Conservation (phyloP, 2,329 filamentous ascomycete genomes). For the Xylariaceae sp. region DNA sequence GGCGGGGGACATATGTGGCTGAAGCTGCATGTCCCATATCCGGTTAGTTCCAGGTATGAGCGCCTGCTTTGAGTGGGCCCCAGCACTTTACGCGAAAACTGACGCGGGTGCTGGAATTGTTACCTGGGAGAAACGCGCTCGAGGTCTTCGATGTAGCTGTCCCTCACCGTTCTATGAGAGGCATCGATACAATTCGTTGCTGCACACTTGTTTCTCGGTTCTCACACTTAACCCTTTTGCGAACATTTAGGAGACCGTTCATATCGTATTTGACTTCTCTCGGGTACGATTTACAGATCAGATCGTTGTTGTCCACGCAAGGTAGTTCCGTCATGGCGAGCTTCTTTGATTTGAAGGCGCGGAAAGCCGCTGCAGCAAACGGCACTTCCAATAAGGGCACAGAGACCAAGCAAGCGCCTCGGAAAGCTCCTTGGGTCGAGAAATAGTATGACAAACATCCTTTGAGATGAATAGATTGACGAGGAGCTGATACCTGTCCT, state of each 20-base stretch:
- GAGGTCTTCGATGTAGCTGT: not conserved
- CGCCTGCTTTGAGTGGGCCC: not conserved
- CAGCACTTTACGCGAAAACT: constrained; percentile 19
- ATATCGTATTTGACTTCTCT: too few relatives aligned
- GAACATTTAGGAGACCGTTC: too few relatives aligned
- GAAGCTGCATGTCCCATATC: constrained; percentile 2
- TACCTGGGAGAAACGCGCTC: constrained; percentile 4
- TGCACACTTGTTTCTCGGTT: too few relatives aligned
- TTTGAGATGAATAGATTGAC: constrained; percentile 20
- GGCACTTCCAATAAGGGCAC: constrained; percentile 61
- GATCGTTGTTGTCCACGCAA: not conserved
- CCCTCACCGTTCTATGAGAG: too few relatives aligned
- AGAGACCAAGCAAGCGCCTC: constrained; percentile 60
- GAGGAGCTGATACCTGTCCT: constrained; percentile 27
- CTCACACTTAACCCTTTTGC: too few relatives aligned
- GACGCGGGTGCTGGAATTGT: constrained; percentile 6
- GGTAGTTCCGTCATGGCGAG: constrained; percentile 61
- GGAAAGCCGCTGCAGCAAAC: constrained; percentile 71
- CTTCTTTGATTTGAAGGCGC: constrained; percentile 95
- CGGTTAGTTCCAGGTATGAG: not conserved
- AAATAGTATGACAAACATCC: constrained; percentile 70
- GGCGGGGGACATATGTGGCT: constrained; percentile 11
- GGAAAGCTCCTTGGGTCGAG: constrained; percentile 92
- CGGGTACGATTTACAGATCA: not conserved
- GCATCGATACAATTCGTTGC: too few relatives aligned